These are phyloP conservation scores for Fistulinella prunicolor DNA, from an alignment of 768 basidiomycete species.

Conservation along the genomic window DNA sequence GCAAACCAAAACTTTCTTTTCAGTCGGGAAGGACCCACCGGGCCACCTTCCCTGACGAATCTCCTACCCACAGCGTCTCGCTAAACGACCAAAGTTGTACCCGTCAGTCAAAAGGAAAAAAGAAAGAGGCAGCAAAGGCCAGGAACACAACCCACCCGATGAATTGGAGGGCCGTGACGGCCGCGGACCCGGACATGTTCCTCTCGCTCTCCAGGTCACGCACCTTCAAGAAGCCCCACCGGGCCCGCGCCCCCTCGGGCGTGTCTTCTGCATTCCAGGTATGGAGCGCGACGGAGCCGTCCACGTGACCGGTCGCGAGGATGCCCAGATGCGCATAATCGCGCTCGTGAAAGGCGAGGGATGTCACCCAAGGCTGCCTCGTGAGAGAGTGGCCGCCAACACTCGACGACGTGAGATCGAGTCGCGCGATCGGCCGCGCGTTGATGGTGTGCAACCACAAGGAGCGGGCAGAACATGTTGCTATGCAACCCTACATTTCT, in stretches of 20 bases:
- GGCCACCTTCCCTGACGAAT: constrained; percentile 21
- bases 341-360: constrained; percentile 83
- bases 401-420: constrained; percentile 53
- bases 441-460: constrained; percentile 87
- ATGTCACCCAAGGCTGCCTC: constrained; percentile 56
- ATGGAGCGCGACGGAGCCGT: constrained; percentile 74
- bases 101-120: not conserved
- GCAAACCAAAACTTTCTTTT: not conserved
- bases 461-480: constrained; percentile 69
- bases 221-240: constrained; percentile 73
- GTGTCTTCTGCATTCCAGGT: constrained; percentile 84
- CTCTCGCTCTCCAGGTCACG: constrained; percentile 60
- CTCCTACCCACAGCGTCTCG: constrained; percentile 26
- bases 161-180: constrained; percentile 78
- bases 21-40: constrained; percentile 25
- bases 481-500: constrained; percentile 76
- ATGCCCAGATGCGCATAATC: constrained; percentile 79
- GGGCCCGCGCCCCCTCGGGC: constrained; percentile 58
- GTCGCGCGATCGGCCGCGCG: constrained; percentile 67
- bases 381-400: constrained; percentile 35
- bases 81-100: constrained; percentile 3
- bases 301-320: constrained; percentile 75
- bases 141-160: constrained; percentile 52
- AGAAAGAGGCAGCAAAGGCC: not conserved
- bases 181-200: constrained; percentile 27